Base-by-base conservation (phyloP, 2,329 filamentous ascomycete species). In the Neofusicoccum sp. region DNA sequence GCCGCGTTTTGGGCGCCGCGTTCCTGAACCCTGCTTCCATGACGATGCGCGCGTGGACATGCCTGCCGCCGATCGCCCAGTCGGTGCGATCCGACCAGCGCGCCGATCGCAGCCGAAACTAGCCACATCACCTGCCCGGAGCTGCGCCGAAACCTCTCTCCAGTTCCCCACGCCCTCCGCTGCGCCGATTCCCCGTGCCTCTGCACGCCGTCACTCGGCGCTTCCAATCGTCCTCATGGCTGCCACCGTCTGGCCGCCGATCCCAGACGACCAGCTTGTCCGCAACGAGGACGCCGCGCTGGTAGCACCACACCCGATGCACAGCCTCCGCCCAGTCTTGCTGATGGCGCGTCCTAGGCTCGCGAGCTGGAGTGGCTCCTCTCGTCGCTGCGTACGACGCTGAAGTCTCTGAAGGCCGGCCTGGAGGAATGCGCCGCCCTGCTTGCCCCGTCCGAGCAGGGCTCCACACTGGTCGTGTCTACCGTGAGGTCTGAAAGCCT, bases 351-450 rank as follows among this genome's bases (percentile, higher is more conserved):
- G 5, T 28, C 44, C 16, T 51, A 83, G 81, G 76, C 78, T 58
- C 78, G 76, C 63, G 86, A 89, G 75, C 79, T 89, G 36, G 78
- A 83, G 75, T 89, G 86, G 86, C 80, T 89, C 31, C 78, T 89
- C 20, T 73, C 76, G 16, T 81, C 85, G 41, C 76, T 89, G 49
- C 83, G 86, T 69, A 82, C 85, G 56, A 86, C 84, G 28, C 77
- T 89, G 54, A 78, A 78, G 58, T 82, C 84, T 14, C 75, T 89
- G 63, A 86, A 87, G 68, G 81, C 83, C 65, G 91, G 91, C 62
- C 84, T 98, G 3, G 87, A 95, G 72, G 92, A 97, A 76, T 97
- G 93, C 77, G 91, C 92, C 67, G 86, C 89, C 16, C 84, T 98
- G 26, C 86, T 99, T 31, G 89, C 91, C 6, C 92, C 93, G 1